phyloP scores from a whole-genome alignment of 371 early-diverging fungal species.

The Thermomucor indicae-seudaticae region DNA sequence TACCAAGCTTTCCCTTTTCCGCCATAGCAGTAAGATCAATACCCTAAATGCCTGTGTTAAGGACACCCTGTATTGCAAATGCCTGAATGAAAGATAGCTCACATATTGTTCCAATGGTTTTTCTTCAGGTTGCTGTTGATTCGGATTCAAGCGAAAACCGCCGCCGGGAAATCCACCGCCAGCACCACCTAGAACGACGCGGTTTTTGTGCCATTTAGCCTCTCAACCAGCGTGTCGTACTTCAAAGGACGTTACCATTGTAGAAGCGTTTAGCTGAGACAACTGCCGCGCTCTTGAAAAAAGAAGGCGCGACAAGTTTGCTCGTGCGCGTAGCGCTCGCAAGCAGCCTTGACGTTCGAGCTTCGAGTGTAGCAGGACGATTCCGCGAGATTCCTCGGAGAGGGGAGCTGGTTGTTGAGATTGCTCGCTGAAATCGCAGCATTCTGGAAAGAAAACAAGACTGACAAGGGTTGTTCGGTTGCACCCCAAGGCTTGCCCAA shows the following conservation, averaged over 20 bases:
- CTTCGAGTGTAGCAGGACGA: background rate
- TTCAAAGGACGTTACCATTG: constrained; percentile 9
- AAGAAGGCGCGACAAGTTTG: background rate
- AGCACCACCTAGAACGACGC: background rate
- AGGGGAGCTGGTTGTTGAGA: background rate
- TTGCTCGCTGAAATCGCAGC: background rate
- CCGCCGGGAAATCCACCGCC: constrained; percentile 20
- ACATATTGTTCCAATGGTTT: constrained; percentile 42
- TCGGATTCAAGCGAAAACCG: constrained; percentile 36
- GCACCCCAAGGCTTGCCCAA: no score
- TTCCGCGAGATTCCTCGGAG: background rate
- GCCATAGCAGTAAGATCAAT: constrained; percentile 80
- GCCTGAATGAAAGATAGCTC: background rate
- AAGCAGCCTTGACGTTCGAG: background rate
- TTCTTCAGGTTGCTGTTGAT: constrained; percentile 33
- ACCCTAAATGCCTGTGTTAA: constrained; percentile 16
- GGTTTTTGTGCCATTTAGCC: background rate
- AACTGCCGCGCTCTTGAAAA: background rate
- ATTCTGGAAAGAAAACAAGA: constrained; percentile 1
- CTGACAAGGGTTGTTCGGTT: no score
- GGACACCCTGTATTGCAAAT: background rate
- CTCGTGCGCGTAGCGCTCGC: background rate
- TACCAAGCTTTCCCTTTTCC: constrained; percentile 58
- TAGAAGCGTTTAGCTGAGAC: constrained; percentile 3
- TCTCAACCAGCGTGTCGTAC: background rate